phyloP scores from a whole-genome alignment of 345 rosid species.

The Aurinia saxatilis region DNA sequence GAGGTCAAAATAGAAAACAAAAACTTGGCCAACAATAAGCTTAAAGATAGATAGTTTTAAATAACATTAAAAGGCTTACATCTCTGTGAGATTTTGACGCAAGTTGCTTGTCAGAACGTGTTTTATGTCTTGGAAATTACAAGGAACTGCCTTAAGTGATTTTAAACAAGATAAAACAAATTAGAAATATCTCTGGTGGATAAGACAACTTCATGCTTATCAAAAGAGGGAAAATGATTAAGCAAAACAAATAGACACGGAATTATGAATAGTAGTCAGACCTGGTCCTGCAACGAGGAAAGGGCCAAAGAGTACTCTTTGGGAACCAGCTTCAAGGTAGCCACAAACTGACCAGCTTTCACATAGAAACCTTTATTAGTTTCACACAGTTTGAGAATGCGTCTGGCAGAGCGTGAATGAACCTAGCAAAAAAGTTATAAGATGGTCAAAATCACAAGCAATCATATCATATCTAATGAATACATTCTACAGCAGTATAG shows the following conservation, averaged over 20 bases:
- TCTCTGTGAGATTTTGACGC: slow-evolving; percentile 49
- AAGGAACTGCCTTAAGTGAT: slow-evolving; percentile 62
- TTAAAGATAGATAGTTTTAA: not conserved
- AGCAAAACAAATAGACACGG: not conserved
- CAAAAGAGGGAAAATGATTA: not conserved
- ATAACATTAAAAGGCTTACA: slow-evolving; percentile 35
- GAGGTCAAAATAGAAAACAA: not conserved
- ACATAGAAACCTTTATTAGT: slow-evolving; percentile 75
- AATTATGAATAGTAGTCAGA: slow-evolving; percentile 14
- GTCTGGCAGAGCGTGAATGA: slow-evolving; percentile 71
- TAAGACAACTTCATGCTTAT: not conserved
- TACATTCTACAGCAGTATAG: not conserved
- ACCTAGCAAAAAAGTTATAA: slow-evolving; percentile 37
- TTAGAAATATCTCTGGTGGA: not conserved
- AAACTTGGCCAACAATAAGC: not conserved
- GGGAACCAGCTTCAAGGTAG: slow-evolving; percentile 70
- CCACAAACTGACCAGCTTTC: slow-evolving; percentile 90
- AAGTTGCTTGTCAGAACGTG: slow-evolving; percentile 46
- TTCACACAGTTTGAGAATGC: slow-evolving; percentile 62
- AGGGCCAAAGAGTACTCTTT: slow-evolving; percentile 61
- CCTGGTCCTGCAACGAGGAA: slow-evolving; percentile 81
- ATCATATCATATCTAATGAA: not conserved
- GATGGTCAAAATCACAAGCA: not conserved
- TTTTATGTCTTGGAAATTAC: slow-evolving; percentile 53
- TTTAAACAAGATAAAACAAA: not conserved